Conservation (phyloP, 495 filamentous ascomycete species). For the Daldinia decipiens region DNA sequence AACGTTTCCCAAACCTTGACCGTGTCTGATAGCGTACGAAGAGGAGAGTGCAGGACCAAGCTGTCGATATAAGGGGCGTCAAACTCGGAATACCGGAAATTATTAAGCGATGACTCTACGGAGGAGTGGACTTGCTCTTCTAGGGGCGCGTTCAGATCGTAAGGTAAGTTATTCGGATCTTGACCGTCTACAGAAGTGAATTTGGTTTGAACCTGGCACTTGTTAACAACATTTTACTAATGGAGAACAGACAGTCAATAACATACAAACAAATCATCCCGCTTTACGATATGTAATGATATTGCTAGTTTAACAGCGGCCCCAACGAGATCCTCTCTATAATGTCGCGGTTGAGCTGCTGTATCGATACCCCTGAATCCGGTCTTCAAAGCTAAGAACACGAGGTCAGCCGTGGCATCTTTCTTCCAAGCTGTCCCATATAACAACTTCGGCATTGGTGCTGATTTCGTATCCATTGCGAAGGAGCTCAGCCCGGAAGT, state of each 20-base stretch:
- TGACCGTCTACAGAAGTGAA: conserved; percentile 73
- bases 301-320: conserved; percentile 70
- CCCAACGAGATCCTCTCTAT: conserved; percentile 77
- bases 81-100: conserved; percentile 59
- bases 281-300: conserved; percentile 63
- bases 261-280: conserved; percentile 71
- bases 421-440: conserved; percentile 95
- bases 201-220: conserved; percentile 79
- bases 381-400: conserved; percentile 71
- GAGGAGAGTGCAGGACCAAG: conserved; percentile 76
- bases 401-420: conserved; percentile 70
- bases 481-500: background rate
- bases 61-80: conserved; percentile 73
- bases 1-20: conserved; percentile 71
- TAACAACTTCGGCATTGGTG: conserved; percentile 67
- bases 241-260: background rate
- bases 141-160: conserved; percentile 64
- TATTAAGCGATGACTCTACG: conserved; percentile 72
- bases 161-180: conserved; percentile 66
- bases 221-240: conserved; percentile 32
- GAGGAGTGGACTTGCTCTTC: conserved; percentile 71
- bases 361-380: conserved; percentile 84
- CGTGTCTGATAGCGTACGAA: conserved; percentile 66
- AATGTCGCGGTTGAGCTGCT: conserved; percentile 82
- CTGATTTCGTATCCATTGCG: conserved; percentile 20